Conservation (phyloP, 495 filamentous ascomycete species). For the Tetracladium setigerum region DNA sequence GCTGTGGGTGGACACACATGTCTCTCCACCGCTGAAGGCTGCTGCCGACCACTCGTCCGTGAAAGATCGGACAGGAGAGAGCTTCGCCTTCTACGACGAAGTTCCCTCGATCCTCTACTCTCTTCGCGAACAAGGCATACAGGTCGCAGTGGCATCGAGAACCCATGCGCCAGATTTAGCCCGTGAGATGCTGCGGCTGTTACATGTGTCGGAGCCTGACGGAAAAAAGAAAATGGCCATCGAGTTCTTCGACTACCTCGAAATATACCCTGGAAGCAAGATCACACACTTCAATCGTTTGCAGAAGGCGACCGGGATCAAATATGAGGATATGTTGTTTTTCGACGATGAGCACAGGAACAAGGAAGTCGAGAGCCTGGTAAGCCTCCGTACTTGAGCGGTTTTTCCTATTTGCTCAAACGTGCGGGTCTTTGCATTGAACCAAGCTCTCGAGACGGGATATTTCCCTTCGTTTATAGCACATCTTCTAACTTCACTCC, state of each 20-base stretch:
- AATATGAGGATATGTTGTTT: conserved; percentile 84
- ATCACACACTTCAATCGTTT: conserved; percentile 73
- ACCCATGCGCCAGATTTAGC: conserved; percentile 76
- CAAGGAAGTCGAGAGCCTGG: conserved; percentile 73
- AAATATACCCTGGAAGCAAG: conserved; percentile 89
- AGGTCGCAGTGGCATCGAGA: conserved; percentile 72
- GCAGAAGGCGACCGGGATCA: conserved; percentile 54
- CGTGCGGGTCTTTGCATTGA: conserved; percentile 3
- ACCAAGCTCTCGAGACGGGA: background rate
- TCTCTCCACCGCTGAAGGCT: conserved; percentile 69
- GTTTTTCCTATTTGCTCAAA: no score
- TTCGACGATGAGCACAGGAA: conserved; percentile 94
- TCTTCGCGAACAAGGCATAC: conserved; percentile 46
- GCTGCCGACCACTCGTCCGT: conserved; percentile 45
- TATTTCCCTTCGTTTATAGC: background rate
- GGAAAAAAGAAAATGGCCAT: conserved; percentile 47
- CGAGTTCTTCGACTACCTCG: conserved; percentile 74
- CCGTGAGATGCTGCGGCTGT: conserved; percentile 66
- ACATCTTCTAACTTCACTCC: background rate
- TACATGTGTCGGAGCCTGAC: conserved; percentile 50
- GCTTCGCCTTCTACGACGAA: conserved; percentile 74
- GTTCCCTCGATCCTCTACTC: conserved; percentile 65
- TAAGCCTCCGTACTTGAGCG: conserved; percentile 25
- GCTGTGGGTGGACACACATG: conserved; percentile 94
- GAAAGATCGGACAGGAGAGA: conserved; percentile 61